Evolutionary conservation across 768 basidiomycete genomes (phyloP).

Genomic region (Pilatotrama ljubarskyi): DNA sequence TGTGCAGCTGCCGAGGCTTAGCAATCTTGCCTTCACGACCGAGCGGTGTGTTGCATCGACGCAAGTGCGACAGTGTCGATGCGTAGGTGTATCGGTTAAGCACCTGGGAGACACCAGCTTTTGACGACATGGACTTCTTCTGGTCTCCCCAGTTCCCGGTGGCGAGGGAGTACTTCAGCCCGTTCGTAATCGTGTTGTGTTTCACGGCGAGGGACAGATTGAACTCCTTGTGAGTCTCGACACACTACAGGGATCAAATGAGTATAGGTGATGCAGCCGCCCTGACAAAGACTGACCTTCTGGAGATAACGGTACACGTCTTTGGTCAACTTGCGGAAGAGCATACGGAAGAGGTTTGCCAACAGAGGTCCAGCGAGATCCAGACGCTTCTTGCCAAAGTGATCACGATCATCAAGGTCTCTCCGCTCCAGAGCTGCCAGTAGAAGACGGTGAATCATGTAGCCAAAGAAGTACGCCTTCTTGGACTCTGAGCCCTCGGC

Average conservation of each 20-base stretch:
- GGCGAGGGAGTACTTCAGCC: conserved; percentile 94
- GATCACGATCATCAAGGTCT: conserved; percentile 98
- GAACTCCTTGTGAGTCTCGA: conserved; percentile 95
- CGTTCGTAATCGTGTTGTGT: conserved; percentile 96
- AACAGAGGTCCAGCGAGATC: conserved; percentile 95
- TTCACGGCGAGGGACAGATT: conserved; percentile 90
- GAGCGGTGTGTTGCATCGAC: conserved; percentile 96
- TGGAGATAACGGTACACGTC: conserved; percentile 97
- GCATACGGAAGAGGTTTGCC: conserved; percentile 96
- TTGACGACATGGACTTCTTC: conserved; percentile 97
- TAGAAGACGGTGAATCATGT: conserved; percentile 96
- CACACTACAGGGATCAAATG: conserved; percentile 59
- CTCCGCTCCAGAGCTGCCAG: conserved; percentile 92
- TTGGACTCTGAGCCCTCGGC: conserved; percentile 94
- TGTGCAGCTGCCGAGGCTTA: conserved; percentile 97
- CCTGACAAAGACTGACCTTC: conserved; percentile 58
- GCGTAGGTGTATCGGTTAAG: conserved; percentile 98
- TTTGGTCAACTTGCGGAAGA: conserved; percentile 94
- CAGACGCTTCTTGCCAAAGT: conserved; percentile 97
- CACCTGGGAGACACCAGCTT: conserved; percentile 98
- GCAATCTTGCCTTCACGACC: conserved; percentile 99
- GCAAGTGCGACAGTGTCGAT: conserved; percentile 95
- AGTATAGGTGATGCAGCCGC: background rate
- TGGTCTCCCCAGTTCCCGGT: conserved; percentile 99
- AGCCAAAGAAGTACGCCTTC: conserved; percentile 99